Evolutionary conservation across 106 monocot genomes (phyloP).

Genomic region (Chionographis japonica): DNA sequence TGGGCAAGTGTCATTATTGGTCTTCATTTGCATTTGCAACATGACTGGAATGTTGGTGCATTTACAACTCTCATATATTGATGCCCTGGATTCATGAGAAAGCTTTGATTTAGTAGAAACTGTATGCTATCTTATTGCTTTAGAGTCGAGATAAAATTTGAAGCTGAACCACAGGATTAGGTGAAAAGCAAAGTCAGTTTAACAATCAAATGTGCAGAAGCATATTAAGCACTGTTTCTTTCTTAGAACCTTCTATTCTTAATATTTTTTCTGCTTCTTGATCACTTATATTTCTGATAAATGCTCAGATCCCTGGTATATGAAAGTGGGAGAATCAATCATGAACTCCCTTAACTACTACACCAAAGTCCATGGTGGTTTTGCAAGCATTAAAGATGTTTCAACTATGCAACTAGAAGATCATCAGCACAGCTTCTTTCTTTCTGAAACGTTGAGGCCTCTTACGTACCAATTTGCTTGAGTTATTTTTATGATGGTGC

Average conservation of each 20-base stretch:
- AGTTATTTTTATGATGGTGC: not conserved
- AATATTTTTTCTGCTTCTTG: not conserved
- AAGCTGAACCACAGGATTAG: too few species aligned
- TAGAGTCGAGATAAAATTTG: too few species aligned
- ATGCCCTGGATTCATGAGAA: too few species aligned
- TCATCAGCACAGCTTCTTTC: conserved; percentile 95
- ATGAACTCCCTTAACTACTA: conserved; percentile 64
- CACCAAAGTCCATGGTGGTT: conserved; percentile 83
- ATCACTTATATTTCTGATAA: not conserved
- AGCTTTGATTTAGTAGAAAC: too few species aligned
- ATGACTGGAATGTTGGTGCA: too few species aligned
- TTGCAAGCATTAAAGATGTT: conserved; percentile 86
- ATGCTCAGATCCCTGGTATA: conserved; percentile 84
- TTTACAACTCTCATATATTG: too few species aligned
- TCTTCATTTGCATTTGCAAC: too few species aligned
- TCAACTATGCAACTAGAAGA: conserved; percentile 85
- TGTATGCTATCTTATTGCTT: too few species aligned
- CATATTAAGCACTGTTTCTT: too few species aligned
- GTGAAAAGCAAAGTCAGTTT: too few species aligned
- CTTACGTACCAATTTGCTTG: not conserved
- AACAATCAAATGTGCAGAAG: too few species aligned
- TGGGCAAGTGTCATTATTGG: too few species aligned
- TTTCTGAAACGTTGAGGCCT: conserved; percentile 73
- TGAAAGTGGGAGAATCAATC: conserved; percentile 82
- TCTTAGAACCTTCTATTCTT: not conserved